Conservation (phyloP, 257 asterid genomes). For the Nicotiana tabacum region DNA sequence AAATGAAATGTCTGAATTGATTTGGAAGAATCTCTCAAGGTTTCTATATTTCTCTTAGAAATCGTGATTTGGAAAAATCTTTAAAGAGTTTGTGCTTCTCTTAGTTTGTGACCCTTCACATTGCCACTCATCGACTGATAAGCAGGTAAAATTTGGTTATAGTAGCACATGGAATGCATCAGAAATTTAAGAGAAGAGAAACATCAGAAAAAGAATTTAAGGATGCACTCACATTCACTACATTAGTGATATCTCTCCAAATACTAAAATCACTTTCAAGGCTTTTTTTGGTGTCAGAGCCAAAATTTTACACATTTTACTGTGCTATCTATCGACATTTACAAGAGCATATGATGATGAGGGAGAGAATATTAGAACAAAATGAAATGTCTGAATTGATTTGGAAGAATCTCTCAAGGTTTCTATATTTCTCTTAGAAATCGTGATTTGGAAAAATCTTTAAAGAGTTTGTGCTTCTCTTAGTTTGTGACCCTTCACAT, state of each 20-base stretch:
- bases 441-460: not conserved
- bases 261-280: too few species aligned
- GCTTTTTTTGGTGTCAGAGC: not conserved
- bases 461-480: not conserved
- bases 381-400: not conserved
- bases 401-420: not conserved
- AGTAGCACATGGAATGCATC: not conserved
- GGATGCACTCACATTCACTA: too few species aligned
- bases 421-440: not conserved
- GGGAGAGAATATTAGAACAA: not conserved
- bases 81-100: not conserved
- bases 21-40: not conserved
- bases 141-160: not conserved
- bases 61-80: not conserved
- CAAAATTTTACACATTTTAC: not conserved
- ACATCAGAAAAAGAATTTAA: not conserved
- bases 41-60: not conserved
- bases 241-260: too few species aligned
- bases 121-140: not conserved
- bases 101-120: not conserved
- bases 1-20: not conserved
- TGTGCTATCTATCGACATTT: too few species aligned
- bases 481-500: not conserved
- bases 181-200: not conserved
- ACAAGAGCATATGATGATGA: too few species aligned